phyloP scores from a whole-genome alignment of 192 early-diverging fungal species.

The Pilaira anomala region DNA sequence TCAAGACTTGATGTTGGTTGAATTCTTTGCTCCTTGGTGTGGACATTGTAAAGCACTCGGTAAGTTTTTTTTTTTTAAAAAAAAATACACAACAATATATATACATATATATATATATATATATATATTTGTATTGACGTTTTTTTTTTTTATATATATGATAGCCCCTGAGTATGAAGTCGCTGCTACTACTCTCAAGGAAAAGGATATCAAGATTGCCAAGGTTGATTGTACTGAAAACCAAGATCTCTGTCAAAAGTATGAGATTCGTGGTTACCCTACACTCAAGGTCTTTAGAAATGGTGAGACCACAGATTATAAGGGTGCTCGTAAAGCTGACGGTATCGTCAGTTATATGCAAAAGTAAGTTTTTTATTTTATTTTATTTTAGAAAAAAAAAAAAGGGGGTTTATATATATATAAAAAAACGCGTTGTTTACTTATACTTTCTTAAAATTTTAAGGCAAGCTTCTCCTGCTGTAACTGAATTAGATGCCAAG shows the following conservation, averaged over 20 bases:
- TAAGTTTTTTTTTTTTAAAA: no score
- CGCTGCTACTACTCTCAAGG: slow-evolving; percentile 85
- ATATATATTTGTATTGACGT: background rate
- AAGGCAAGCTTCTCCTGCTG: slow-evolving; percentile 80
- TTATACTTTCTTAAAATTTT: background rate
- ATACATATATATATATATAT: no score
- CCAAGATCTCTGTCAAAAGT: slow-evolving; percentile 75
- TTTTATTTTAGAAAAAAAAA: no score
- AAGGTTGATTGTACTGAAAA: slow-evolving; percentile 98
- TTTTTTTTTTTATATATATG: background rate
- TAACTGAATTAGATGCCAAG: slow-evolving; percentile 64
- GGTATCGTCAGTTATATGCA: slow-evolving; percentile 91
- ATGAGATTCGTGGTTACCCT: slow-evolving; percentile 86
- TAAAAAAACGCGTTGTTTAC: background rate
- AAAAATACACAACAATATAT: no score
- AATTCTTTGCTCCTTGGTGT: slow-evolving; percentile 99
- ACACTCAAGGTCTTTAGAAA: slow-evolving; percentile 88
- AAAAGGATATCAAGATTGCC: slow-evolving; percentile 68
- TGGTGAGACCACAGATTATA: slow-evolving; percentile 71
- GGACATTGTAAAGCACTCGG: slow-evolving; percentile 91
- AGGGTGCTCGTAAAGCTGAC: slow-evolving; percentile 82
- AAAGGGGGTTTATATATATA: background rate
- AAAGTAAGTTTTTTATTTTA: slow-evolving; percentile 73
- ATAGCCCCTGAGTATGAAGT: slow-evolving; percentile 90
- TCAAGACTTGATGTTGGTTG: slow-evolving; percentile 76